Evolutionary conservation across 2,329 filamentous ascomycete genomes (phyloP), one percentile per base, ranked within the genome.

Genomic region (Lojkania enalia): DNA sequence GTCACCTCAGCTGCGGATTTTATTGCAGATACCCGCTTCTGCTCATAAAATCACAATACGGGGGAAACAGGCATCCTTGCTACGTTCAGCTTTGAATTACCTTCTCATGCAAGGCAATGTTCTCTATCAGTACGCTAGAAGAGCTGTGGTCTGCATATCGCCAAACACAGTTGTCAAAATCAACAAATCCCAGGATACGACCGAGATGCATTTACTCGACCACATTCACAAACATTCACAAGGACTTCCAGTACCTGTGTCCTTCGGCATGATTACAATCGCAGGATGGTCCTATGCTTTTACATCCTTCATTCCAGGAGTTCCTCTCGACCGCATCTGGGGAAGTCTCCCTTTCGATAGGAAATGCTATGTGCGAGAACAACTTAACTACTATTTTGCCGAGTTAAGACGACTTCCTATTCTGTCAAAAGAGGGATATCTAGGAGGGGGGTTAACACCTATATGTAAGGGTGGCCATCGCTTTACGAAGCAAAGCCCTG

Each of bases 161-260:
- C n/a, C 25, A 20, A 25, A 40, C 37, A 40, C 37, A 40, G 37
- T 40, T 40, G 37, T 40, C 27, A 40, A 40, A 40, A 40, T 40
- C 15, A 40, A 40, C 37, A 40, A 40, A 32, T 40, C 37, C 25
- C 23, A 40, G 12, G 37, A 40, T 40, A 30, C 37, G 12, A 40
- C 37, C 15, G 37, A 40, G 27, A n/a, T 40, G 20, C 37, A 30
- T n/a, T 32, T 38, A 30, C 25, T 41, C 18, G 16, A 41, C 27
- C 29, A 41, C 29, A 41, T 41, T 41, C 39, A 33, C 29, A 33
- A 41, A 33, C 25, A 41, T 20, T 41, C 29, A 20, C 27, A 33
- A 23, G 16, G 20, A 41, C 11, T 41, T 23, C 39, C 39, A 33
- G 39, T 33, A 33, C 39, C 39, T 33, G 16, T 12, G 14, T 14